phyloP scores from a whole-genome alignment of 352 stramenopile species.

The Globisporangium cederbergense region DNA sequence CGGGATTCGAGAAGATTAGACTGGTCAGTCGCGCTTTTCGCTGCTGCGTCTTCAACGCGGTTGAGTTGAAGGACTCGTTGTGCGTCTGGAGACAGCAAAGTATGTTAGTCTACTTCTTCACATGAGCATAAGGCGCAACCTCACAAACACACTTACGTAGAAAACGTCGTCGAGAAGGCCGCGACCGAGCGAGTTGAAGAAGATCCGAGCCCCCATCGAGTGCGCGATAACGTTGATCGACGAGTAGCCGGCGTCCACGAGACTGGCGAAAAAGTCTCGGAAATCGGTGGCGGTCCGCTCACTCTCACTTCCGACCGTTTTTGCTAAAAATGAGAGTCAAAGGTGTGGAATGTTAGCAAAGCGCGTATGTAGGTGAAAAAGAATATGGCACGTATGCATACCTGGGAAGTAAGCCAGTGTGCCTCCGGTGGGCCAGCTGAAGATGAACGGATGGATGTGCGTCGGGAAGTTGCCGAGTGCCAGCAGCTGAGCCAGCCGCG shows the following conservation, averaged over 20 bases:
- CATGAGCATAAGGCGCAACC: background rate
- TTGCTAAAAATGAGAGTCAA: slow-evolving; percentile 8
- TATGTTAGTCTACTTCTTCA: no score
- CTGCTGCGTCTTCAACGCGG: background rate
- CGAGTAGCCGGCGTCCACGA: slow-evolving; percentile 33
- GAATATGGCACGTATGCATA: background rate
- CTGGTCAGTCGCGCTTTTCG: slow-evolving; percentile 29
- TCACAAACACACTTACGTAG: slow-evolving; percentile 8
- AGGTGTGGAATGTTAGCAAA: background rate
- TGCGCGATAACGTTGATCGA: slow-evolving; percentile 36
- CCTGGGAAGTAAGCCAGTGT: slow-evolving; percentile 60
- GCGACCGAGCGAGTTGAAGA: slow-evolving; percentile 23
- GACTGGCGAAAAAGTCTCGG: slow-evolving; percentile 23
- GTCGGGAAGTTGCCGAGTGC: slow-evolving; percentile 62
- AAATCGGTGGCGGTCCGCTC: slow-evolving; percentile 29
- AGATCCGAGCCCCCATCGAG: slow-evolving; percentile 39
- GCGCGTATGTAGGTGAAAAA: background rate
- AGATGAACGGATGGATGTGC: slow-evolving; percentile 67
- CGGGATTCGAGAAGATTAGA: slow-evolving; percentile 77
- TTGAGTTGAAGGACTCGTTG: background rate
- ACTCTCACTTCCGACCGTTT: slow-evolving; percentile 26
- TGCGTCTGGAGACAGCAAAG: background rate
- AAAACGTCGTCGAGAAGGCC: slow-evolving; percentile 29
- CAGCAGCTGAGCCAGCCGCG: slow-evolving; percentile 53
- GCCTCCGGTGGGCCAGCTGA: slow-evolving; percentile 69